Evolutionary conservation across 306 rosid genomes (phyloP).

Genomic region (Cucurbita ficifolia): DNA sequence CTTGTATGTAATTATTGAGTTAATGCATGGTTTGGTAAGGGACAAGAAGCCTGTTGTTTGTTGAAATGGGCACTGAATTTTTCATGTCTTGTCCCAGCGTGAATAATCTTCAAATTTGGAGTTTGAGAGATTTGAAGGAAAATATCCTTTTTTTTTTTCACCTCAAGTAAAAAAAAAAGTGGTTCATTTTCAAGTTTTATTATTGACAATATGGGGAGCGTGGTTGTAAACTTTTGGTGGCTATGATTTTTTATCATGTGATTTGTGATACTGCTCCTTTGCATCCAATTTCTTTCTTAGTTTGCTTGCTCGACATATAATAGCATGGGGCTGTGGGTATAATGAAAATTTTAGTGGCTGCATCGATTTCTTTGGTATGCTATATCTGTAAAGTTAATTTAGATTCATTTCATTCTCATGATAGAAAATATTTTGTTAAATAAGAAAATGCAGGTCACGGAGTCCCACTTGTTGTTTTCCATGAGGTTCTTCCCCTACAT

Average conservation of each 20-base stretch:
- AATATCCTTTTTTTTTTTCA: not conserved
- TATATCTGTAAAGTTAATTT: not conserved
- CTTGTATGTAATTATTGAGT: not conserved
- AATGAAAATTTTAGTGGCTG: not conserved
- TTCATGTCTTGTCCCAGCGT: not conserved
- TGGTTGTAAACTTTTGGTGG: not conserved
- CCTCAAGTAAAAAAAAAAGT: not conserved
- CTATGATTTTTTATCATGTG: not conserved
- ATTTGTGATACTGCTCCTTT: not conserved
- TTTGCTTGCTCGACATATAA: not conserved
- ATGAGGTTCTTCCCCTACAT: constrained; percentile 2
- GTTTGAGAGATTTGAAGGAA: not conserved
- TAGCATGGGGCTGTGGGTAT: not conserved
- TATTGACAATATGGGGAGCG: not conserved
- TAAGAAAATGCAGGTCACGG: not conserved
- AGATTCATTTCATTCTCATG: not conserved
- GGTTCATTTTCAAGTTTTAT: not conserved
- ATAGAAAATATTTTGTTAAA: not conserved
- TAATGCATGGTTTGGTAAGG: not conserved
- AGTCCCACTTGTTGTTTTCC: constrained; percentile 1
- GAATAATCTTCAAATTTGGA: not conserved
- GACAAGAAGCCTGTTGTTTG: not conserved
- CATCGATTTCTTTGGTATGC: not conserved
- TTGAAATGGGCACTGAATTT: not conserved
- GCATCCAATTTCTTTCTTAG: not conserved